Percentiles rank a stretch among this genome's conserved stretches.
Evolutionary conservation across 371 early-diverging fungal genomes (phyloP).

Genomic region (Lichtheimia corymbifera): DNA sequence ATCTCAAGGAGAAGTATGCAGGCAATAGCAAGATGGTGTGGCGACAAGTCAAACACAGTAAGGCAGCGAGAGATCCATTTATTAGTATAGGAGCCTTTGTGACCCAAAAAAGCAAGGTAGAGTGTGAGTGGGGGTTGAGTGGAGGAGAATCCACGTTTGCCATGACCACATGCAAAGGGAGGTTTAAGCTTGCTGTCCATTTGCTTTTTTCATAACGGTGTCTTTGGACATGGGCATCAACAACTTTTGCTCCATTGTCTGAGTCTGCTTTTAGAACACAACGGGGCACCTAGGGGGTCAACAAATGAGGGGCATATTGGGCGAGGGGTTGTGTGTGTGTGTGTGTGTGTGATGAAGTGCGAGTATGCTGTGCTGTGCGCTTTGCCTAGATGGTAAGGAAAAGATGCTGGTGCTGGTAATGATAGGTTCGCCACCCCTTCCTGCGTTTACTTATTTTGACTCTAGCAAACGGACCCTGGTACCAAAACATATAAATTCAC

Average conservation of each 20-base stretch:
- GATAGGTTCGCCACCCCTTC: slow-evolving; percentile 20
- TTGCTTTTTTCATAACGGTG: not conserved
- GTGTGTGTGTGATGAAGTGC: not conserved
- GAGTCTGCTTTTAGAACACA: slow-evolving; percentile 9
- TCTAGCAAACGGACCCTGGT: slow-evolving; percentile 1
- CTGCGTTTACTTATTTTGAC: slow-evolving; percentile 8
- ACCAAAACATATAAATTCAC: slow-evolving; percentile 16
- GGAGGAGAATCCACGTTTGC: slow-evolving; percentile 23
- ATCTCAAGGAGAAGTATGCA: not conserved
- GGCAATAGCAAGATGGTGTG: slow-evolving; percentile 12
- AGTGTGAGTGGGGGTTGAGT: slow-evolving; percentile 8
- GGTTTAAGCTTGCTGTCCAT: slow-evolving; percentile 1
- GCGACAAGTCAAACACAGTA: slow-evolving; percentile 23
- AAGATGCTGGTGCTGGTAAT: not conserved
- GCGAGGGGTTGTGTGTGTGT: not conserved
- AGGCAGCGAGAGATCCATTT: slow-evolving; percentile 12
- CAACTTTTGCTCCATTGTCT: not conserved
- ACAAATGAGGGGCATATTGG: not conserved
- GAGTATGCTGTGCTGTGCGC: no score
- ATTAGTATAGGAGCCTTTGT: slow-evolving; percentile 13
- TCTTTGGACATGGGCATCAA: not conserved
- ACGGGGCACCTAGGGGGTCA: slow-evolving; percentile 6
- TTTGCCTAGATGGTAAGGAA: not conserved
- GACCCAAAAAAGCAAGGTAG: slow-evolving; percentile 17
- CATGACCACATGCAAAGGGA: slow-evolving; percentile 20